A percentile compares a stretch with the other conserved stretches of the same genome.
phyloP scores from a whole-genome alignment of 1,284 basidiomycete genomes.

The Trametes polyzona region DNA sequence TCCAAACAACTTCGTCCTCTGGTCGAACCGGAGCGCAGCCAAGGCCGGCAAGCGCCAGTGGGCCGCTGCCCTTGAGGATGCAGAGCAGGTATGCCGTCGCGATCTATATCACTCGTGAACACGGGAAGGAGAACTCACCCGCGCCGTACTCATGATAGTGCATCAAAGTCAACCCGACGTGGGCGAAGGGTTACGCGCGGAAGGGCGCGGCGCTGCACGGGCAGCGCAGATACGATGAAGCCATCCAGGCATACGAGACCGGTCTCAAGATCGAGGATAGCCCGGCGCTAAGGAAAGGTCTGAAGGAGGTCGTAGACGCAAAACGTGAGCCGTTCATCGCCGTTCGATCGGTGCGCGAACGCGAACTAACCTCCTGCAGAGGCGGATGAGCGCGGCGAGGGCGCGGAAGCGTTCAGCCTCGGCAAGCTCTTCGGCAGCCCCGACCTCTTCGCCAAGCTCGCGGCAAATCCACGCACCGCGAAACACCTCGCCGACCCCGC shows the following conservation, averaged over 20 bases:
- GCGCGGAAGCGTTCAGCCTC: constrained; percentile 57
- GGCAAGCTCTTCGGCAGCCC: constrained; percentile 89
- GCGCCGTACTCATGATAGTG: constrained; percentile 57
- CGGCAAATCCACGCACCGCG: constrained; percentile 84
- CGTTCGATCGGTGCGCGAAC: too few relatives aligned
- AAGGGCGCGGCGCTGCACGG: constrained; percentile 97
- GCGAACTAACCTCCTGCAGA: constrained; percentile 32
- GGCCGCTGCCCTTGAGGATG: constrained; percentile 82
- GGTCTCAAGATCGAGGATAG: constrained; percentile 86
- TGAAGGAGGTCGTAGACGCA: constrained; percentile 85
- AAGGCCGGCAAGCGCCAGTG: constrained; percentile 85
- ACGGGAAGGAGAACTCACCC: neutral
- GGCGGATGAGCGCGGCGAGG: constrained; percentile 46
- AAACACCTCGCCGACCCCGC: constrained; percentile 83
- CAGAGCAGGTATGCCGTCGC: constrained; percentile 73
- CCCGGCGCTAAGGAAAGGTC: constrained; percentile 82
- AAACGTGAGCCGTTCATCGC: constrained; percentile 67
- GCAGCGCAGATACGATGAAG: constrained; percentile 77
- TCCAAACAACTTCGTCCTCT: constrained; percentile 85
- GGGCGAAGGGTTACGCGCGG: constrained; percentile 91
- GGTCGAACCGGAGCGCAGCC: constrained; percentile 92
- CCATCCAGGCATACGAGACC: constrained; percentile 79
- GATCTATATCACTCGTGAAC: too few relatives aligned
- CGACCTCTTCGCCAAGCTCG: constrained; percentile 81
- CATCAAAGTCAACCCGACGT: constrained; percentile 79